Evolutionary conservation across 139 green algal species (phyloP).

Genomic region (Coelastrella sp.): DNA sequence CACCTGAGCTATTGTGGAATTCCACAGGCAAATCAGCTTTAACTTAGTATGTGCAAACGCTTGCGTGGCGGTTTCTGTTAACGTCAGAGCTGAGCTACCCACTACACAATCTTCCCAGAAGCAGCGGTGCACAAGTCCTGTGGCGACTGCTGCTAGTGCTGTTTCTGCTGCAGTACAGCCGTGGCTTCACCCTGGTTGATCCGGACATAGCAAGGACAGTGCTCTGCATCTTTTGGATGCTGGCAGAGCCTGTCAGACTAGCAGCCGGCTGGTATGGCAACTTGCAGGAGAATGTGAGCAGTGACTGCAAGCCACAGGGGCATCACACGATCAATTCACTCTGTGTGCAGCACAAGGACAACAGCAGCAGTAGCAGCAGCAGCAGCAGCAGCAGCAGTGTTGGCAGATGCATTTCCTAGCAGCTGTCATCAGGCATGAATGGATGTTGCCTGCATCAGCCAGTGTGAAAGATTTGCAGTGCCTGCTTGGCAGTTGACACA

Average conservation of each 20-base stretch:
- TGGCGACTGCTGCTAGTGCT: too few relatives aligned
- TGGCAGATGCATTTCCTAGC: not conserved
- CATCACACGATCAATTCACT: not conserved
- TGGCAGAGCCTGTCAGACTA: slow-evolving; percentile 61
- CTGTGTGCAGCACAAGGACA: not conserved
- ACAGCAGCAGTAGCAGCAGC: too few relatives aligned
- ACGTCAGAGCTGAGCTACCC: too few relatives aligned
- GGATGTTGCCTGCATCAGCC: not conserved
- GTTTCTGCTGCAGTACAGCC: slow-evolving; percentile 53
- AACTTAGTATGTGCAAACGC: too few relatives aligned
- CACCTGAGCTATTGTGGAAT: too few relatives aligned
- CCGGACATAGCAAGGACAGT: slow-evolving; percentile 63
- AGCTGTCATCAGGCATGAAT: not conserved
- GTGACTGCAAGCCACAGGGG: not conserved
- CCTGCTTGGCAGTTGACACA: not conserved
- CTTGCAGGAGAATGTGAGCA: slow-evolving; percentile 68
- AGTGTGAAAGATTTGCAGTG: not conserved
- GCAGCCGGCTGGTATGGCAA: slow-evolving; percentile 64
- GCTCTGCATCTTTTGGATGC: slow-evolving; percentile 64
- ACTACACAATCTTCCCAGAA: too few relatives aligned
- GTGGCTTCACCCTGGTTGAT: slow-evolving; percentile 51
- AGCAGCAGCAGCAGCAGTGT: not conserved
- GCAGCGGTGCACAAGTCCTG: too few relatives aligned
- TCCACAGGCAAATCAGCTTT: too few relatives aligned
- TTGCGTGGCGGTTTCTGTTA: too few relatives aligned